Evolutionary conservation across 345 rosid species (phyloP), one percentile per base, ranked within the genome.

Genomic region (Eucalyptus rudis): DNA sequence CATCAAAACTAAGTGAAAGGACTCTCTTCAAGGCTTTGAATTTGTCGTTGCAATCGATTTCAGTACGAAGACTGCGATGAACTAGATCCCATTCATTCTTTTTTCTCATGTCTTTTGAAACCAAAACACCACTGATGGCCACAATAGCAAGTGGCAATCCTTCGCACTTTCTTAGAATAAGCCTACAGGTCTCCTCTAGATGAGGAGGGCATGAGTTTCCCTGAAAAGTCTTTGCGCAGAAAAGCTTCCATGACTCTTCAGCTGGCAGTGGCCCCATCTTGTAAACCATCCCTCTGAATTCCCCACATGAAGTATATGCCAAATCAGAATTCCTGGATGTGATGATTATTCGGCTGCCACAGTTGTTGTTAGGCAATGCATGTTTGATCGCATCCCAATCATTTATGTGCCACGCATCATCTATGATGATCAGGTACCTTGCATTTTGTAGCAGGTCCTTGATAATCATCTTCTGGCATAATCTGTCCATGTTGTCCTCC

Each of bases 91-190:
- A 93, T 89, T 93, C 91, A 51, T 89, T 91, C 8, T 90, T 88
- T 44, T 88, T 88, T 29, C 49, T 59, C 36, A 51, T 89, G 83
- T 92, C 89, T 83, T 90, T 92, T 12, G 93, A 59, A 14, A 93
- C 92, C 89, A 93, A 43, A 68, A 92, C 93, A 10, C 94, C 95
- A 33, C 95, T 90, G 50, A 93, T 91, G 19, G 94, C 95, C 81
- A 92, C 93, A 13, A 93, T 92, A 33, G 95, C 94, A 44, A 93
- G 93, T 7, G 94, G 94, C 19, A 93, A 47, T 29, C 94, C 95
- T 13, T 87, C 93, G 14, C 95, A 93, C 25, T 90, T 93, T n/a
- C 86, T 87, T 27, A 92, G 87, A 81, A 93, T 92, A 3, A 47
- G 59, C 49, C 25, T 62, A 25, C 92, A 92, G 10, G 91, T 86